Evolutionary conservation across 768 basidiomycete species (phyloP), one percentile per base, ranked within the genome.

Genomic region (Tylopilus rubrobrunneus): DNA sequence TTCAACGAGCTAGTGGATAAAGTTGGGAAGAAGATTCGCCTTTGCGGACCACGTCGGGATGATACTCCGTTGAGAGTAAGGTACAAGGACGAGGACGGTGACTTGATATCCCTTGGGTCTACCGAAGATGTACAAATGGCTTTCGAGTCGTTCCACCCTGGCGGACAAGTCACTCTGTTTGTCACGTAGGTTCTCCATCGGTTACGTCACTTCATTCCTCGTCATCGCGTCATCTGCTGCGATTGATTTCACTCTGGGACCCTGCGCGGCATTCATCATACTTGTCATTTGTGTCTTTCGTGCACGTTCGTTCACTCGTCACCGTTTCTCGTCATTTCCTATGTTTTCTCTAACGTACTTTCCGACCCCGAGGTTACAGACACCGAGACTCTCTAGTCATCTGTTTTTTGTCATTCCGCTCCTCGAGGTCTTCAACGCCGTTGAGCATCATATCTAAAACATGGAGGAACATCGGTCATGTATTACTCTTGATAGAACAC

Each of bases 71-170:
- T 96, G 62, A 81, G 89, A 31, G 87, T 94, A 59, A 92, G 87
- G 69, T 96, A 95, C 70, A 83, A 77, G 69, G 93, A 96, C 70
- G 93, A 96, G 66, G 93, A 96, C 62, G 92, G 92, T 23, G 93
- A 96, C 66, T 76, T 92, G 79, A 83, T 96, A 44, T 87, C 84
- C 29, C 78, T 96, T 56, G 87, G 87, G 15, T 92, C 89, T 43
- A 92, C 92, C 34, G 93, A 96, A 68, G 93, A 96, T 67, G 88
- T 95, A 34, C 89, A 92, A 62, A 92, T 96, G 83, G 93, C 93
- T 37, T 94, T 96, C 59, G 92, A 94, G 71, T 80, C 85, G 53
- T 86, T 82, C 71, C 78, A 83, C 58, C 84, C 86, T 29, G 86
- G 86, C n/a, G 83, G 83, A 56, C 89, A 89, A 71, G 87, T 92